Evolutionary conservation across 345 rosid genomes (phyloP).

Genomic region (Eucalyptus paniculata): DNA sequence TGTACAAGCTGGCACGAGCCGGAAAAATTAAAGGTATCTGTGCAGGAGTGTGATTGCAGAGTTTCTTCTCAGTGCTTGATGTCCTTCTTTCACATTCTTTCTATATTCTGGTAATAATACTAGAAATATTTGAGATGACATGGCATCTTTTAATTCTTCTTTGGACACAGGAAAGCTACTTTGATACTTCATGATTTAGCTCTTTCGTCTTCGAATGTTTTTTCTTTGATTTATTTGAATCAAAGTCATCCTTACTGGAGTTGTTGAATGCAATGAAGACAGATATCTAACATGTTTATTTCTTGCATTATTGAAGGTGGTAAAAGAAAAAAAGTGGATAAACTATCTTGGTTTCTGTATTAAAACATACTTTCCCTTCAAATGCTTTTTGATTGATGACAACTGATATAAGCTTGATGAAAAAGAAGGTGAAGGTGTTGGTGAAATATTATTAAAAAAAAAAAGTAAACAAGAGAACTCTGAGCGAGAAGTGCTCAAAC

Average conservation of each 20-base stretch:
- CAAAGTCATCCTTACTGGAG: background rate
- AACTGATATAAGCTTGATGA: background rate
- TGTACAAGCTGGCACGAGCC: slow-evolving; percentile 83
- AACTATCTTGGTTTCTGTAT: background rate
- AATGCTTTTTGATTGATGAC: background rate
- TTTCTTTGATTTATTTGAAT: background rate
- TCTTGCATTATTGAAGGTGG: background rate
- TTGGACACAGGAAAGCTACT: background rate
- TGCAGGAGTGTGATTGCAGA: background rate
- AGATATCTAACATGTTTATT: background rate
- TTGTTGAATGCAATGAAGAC: background rate
- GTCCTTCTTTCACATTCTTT: background rate
- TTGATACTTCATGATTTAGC: background rate
- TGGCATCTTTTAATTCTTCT: background rate
- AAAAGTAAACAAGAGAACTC: background rate
- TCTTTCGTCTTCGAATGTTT: background rate
- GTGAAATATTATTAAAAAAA: background rate
- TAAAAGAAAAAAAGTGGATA: background rate
- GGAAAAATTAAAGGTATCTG: slow-evolving; percentile 69
- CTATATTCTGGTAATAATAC: background rate
- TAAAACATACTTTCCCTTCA: background rate
- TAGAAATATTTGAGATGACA: background rate
- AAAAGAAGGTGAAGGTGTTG: background rate
- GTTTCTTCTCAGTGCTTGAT: background rate
- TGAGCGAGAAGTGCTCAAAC: background rate